A percentile compares a stretch with the other conserved stretches of the same genome.
Conservation (phyloP, 108 stramenopile species). For the Conticribra weissflogii region DNA sequence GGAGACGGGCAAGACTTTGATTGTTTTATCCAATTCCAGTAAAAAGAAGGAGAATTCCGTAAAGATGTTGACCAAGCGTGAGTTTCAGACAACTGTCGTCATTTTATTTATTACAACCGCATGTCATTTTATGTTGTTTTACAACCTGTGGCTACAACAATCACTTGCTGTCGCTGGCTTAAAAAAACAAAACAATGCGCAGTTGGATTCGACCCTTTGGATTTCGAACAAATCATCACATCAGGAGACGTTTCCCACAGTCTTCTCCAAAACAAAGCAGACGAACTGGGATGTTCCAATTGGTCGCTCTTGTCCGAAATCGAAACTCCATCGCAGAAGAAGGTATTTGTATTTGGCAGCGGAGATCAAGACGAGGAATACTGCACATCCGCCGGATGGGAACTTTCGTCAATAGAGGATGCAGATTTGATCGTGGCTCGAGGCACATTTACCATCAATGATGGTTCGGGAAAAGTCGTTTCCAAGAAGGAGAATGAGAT, state of each 20-base stretch:
- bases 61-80: constrained; percentile 56
- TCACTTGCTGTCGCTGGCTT: too few species aligned
- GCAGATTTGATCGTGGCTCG: constrained; percentile 90
- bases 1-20: constrained; percentile 63
- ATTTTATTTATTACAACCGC: background rate
- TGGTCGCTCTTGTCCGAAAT: constrained; percentile 26
- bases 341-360: constrained; percentile 86
- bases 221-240: constrained; percentile 77
- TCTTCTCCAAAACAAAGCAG: constrained; percentile 31
- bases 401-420: constrained; percentile 73
- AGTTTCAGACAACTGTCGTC: too few species aligned
- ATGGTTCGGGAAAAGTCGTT: constrained; percentile 44
- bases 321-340: constrained; percentile 14
- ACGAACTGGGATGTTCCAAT: constrained; percentile 25
- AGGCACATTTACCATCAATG: constrained; percentile 74
- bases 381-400: constrained; percentile 76
- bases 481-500: constrained; percentile 56
- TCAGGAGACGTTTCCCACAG: constrained; percentile 75
- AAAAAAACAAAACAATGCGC: background rate
- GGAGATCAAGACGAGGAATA: constrained; percentile 91
- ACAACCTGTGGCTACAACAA: background rate
- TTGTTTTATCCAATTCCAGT: constrained; percentile 87
- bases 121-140: background rate
- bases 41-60: constrained; percentile 68
- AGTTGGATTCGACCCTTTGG: constrained; percentile 65